Evolutionary conservation across 768 basidiomycete species (phyloP).

Genomic region (Boletus eberwhitei): DNA sequence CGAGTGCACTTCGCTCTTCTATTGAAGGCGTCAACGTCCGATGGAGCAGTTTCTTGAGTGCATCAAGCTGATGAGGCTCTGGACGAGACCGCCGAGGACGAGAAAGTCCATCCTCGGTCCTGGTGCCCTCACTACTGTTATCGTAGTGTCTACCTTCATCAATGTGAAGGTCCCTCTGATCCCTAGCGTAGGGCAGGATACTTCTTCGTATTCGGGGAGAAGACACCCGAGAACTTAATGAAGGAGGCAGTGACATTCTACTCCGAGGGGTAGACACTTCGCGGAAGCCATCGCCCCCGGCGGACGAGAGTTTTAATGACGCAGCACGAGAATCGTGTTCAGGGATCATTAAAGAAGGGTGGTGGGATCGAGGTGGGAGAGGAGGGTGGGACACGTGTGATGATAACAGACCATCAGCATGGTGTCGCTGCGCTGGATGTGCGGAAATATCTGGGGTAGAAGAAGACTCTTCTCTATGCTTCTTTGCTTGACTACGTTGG

Average conservation of each 20-base stretch:
- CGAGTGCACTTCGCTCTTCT: conserved; percentile 72
- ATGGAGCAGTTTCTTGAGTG: conserved; percentile 64
- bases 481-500: conserved; percentile 74
- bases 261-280: conserved; percentile 23
- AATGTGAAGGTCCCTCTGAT: conserved; percentile 22
- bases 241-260: conserved; percentile 32
- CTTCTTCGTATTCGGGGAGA: conserved; percentile 32
- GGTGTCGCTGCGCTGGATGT: conserved; percentile 13
- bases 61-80: conserved; percentile 74
- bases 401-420: not conserved
- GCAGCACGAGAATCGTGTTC: conserved; percentile 18
- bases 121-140: conserved; percentile 18
- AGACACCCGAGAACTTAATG: conserved; percentile 24
- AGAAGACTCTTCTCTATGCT: conserved; percentile 53
- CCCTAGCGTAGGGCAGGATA: conserved; percentile 27
- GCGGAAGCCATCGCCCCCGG: conserved; percentile 16
- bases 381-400: conserved; percentile 14
- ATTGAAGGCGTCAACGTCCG: conserved; percentile 74
- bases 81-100: conserved; percentile 74
- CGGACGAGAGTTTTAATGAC: conserved; percentile 11
- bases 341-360: conserved; percentile 28
- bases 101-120: conserved; percentile 34
- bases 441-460: conserved; percentile 22
- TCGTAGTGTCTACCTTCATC: conserved; percentile 26
- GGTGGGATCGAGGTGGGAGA: conserved; percentile 29